These are phyloP conservation scores for Blastocystis sp. DNA, from an alignment of 352 stramenopile species.

Conservation along the genomic window DNA sequence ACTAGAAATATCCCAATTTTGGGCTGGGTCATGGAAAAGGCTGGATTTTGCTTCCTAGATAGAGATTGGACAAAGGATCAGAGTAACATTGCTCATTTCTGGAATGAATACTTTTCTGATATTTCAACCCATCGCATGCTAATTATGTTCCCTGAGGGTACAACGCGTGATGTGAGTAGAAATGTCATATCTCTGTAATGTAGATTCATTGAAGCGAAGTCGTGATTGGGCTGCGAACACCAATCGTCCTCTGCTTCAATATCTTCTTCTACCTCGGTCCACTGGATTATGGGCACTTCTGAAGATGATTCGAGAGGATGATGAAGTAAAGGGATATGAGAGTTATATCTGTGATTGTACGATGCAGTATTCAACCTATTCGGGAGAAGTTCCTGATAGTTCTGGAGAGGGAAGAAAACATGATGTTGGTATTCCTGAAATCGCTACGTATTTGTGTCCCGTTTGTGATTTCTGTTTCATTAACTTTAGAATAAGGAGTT, in stretches of 20 bases:
- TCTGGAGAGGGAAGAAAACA: not conserved
- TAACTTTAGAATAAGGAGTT: not conserved
- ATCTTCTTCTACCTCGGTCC: constrained; percentile 43
- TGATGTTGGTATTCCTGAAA: not conserved
- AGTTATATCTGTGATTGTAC: constrained; percentile 29
- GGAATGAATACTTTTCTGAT: not conserved
- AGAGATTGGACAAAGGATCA: constrained; percentile 34
- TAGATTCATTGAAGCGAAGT: not conserved
- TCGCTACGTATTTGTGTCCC: not conserved
- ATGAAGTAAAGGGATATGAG: not conserved
- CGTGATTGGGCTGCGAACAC: not conserved
- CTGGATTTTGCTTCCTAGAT: constrained; percentile 20
- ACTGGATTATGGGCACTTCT: not conserved
- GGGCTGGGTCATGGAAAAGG: not conserved
- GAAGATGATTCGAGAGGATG: not conserved
- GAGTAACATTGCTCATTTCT: not conserved
- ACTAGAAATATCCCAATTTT: not conserved
- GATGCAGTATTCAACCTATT: constrained; percentile 42
- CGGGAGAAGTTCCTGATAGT: not conserved
- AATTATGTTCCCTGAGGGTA: constrained; percentile 31
- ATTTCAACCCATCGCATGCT: not conserved
- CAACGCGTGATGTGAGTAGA: not conserved
- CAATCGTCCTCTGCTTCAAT: not conserved
- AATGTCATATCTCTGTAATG: not conserved
- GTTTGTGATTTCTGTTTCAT: not conserved